phyloP scores from a whole-genome alignment of 1,284 basidiomycete species.

The Fistulinella cinereoalba region DNA sequence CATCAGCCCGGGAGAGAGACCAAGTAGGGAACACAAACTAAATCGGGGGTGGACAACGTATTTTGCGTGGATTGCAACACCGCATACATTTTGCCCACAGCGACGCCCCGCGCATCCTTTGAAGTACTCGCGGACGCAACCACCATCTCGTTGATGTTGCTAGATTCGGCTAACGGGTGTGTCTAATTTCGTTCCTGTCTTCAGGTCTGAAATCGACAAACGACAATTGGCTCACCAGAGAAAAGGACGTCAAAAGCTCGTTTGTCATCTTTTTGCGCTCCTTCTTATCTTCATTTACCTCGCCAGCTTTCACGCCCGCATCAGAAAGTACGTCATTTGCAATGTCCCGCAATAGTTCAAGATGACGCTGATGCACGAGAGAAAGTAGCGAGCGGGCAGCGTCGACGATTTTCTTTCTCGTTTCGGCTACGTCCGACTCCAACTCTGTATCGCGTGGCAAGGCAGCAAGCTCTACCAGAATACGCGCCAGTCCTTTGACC shows the following conservation, averaged over 20 bases:
- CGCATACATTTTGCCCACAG: constrained; percentile 50
- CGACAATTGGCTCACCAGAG: constrained; percentile 41
- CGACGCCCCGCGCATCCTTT: constrained; percentile 47
- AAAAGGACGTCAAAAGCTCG: constrained; percentile 53
- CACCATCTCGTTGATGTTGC: constrained; percentile 43
- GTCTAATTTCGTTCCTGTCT: constrained; percentile 13
- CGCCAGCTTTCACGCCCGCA: constrained; percentile 29
- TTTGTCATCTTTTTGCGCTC: constrained; percentile 43
- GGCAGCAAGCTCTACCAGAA: constrained; percentile 35
- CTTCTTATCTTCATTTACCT: constrained; percentile 37
- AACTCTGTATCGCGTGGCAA: constrained; percentile 9
- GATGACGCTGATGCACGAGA: constrained; percentile 52
- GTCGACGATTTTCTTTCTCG: constrained; percentile 9
- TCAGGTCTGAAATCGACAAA: neutral
- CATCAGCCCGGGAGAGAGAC: neutral
- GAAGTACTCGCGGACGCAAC: constrained; percentile 54
- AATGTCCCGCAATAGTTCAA: constrained; percentile 42
- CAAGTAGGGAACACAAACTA: constrained; percentile 13
- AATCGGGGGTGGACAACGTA: constrained; percentile 35
- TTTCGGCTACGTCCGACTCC: constrained; percentile 9
- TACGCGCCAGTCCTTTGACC: constrained; percentile 36
- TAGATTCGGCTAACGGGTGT: constrained; percentile 30
- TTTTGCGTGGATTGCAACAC: constrained; percentile 26
- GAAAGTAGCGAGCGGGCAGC: constrained; percentile 38
- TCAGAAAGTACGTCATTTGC: constrained; percentile 39